phyloP scores from a whole-genome alignment of 1,284 basidiomycete species.

The Marasmius oreades region DNA sequence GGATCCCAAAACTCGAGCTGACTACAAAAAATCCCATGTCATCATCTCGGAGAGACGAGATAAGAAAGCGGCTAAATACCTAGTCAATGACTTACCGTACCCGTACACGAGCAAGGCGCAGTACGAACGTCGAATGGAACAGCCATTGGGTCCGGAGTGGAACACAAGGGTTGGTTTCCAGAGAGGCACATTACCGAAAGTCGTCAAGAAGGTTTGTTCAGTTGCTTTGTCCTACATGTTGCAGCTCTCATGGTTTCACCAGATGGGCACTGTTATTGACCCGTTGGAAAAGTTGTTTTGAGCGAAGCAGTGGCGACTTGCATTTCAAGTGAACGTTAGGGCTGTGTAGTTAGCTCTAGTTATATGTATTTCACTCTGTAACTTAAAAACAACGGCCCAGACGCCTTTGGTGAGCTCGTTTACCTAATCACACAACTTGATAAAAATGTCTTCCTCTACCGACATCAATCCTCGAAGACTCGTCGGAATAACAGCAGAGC shows the following conservation, averaged over 20 bases:
- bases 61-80: conserved; percentile 89
- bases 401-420: no score
- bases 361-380: no score
- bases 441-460: not conserved
- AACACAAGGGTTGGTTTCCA: conserved; percentile 90
- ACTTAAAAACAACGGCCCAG: no score
- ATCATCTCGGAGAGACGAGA: conserved; percentile 95
- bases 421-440: no score
- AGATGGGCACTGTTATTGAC: conserved; percentile 78
- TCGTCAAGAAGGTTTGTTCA: conserved; percentile 76
- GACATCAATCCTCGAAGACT: conserved; percentile 22
- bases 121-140: conserved; percentile 80
- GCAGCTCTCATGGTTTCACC: conserved; percentile 11
- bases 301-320: not conserved
- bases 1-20: conserved; percentile 74
- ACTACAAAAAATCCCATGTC: conserved; percentile 81
- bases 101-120: conserved; percentile 92
- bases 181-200: conserved; percentile 76
- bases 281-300: conserved; percentile 56
- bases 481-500: conserved; percentile 55
- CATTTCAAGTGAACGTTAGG: no score
- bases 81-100: conserved; percentile 86
- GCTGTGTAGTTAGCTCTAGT: no score
- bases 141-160: conserved; percentile 89
- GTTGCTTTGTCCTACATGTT: conserved; percentile 7